Percentiles rank a stretch among this genome's conserved stretches.
These are phyloP conservation scores for Sanghuangporus baumii DNA, from an alignment of 1,284 basidiomycete genomes.

Conservation along the genomic window DNA sequence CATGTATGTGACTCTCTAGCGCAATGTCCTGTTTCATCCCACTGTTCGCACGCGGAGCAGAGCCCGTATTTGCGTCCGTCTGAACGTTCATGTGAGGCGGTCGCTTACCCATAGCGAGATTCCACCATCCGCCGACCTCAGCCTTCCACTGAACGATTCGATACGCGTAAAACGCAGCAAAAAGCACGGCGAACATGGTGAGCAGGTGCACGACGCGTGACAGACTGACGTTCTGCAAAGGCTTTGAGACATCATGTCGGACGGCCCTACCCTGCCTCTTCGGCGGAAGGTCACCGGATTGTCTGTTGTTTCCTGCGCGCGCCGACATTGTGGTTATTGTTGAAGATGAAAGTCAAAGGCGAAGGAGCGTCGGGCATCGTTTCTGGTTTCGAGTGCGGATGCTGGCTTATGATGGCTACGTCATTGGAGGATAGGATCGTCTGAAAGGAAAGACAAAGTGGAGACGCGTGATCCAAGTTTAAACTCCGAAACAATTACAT, in stretches of 20 bases:
- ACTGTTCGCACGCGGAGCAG: background rate
- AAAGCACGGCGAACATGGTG: slow-evolving; percentile 35
- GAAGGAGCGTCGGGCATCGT: background rate
- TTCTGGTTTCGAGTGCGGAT: background rate
- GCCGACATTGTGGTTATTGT: background rate
- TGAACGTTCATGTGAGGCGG: slow-evolving; percentile 24
- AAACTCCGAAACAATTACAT: background rate
- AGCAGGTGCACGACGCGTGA: slow-evolving; percentile 46
- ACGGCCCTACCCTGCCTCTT: slow-evolving; percentile 28
- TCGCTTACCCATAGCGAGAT: slow-evolving; percentile 39
- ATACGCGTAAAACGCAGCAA: slow-evolving; percentile 46
- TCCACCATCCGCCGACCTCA: slow-evolving; percentile 56
- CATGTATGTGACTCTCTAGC: slow-evolving; percentile 50
- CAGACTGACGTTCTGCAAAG: slow-evolving; percentile 28
- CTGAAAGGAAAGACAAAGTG: background rate
- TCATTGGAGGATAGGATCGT: background rate
- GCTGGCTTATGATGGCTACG: background rate
- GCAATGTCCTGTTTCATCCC: slow-evolving; percentile 23
- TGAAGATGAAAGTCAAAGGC: background rate
- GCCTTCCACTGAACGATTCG: slow-evolving; percentile 44
- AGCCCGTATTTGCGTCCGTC: slow-evolving; percentile 2
- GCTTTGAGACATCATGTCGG: slow-evolving; percentile 28
- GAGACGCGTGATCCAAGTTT: background rate
- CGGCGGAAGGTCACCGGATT: slow-evolving; percentile 25
- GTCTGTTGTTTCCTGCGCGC: background rate